Conservation (phyloP, 257 asterid species). For the Capsicum baccatum region DNA sequence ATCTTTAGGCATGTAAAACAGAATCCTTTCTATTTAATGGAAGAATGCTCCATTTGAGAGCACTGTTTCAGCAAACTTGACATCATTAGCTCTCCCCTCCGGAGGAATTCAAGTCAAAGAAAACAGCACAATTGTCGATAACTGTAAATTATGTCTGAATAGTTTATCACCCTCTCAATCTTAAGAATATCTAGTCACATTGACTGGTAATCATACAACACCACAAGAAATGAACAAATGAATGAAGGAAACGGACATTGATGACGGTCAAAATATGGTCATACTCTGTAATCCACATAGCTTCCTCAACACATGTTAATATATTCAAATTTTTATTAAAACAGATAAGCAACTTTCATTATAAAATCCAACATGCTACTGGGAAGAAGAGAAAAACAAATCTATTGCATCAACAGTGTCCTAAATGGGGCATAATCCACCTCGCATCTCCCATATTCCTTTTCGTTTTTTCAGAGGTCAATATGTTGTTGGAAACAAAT, state of each 20-base stretch:
- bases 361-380: background rate
- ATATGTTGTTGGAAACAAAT: background rate
- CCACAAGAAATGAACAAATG: background rate
- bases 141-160: background rate
- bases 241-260: background rate
- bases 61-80: too few relatives aligned
- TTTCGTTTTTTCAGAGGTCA: conserved; percentile 1
- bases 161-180: background rate
- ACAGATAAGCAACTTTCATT: background rate
- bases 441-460: background rate
- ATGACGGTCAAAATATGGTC: background rate
- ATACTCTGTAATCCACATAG: background rate
- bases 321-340: background rate
- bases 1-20: too few relatives aligned
- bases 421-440: conserved; percentile 3
- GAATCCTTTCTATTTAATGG: too few relatives aligned
- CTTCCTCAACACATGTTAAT: background rate
- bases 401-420: background rate
- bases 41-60: too few relatives aligned
- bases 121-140: background rate
- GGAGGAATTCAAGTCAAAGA: background rate
- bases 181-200: background rate
- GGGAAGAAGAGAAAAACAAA: background rate
- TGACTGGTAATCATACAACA: background rate
- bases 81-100: background rate